Evolutionary conservation across 371 early-diverging fungal genomes (phyloP), one percentile per base, ranked within the genome.

Genomic region (Massospora cicadina): DNA sequence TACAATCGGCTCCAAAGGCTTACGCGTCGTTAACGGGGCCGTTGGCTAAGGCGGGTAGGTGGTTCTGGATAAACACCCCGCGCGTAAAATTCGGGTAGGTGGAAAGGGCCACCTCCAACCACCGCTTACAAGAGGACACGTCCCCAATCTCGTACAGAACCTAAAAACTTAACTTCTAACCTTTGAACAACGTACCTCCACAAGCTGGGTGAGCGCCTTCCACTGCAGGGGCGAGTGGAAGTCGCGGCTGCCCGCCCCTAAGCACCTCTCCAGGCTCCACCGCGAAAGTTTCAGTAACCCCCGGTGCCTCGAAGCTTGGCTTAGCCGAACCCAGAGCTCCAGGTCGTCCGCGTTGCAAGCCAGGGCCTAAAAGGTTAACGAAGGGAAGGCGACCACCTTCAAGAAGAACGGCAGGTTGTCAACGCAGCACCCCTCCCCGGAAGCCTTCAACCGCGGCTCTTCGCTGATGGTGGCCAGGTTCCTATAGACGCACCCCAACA

Each of bases 101-200:
- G 10, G 10, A 3, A 5, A 57, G 26, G 27, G 57, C 57, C 5
- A 57, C 27, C 27, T 57, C 57, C 2, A 57, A 2, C 57, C 57
- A 57, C 10, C 7, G 25, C n/a, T 57, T 57, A 21, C 57, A 57
- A 21, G 57, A 57, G 10, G n/a, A 27, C 10, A 57, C 10, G 21
- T 57, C 57, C 26, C 27, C 27, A 57, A 57, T 57, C 27, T 57
- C 57, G 26, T 57, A 57, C 27, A 57, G 27, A 57, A 57, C 57
- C 57, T 57, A 57, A 21, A 57, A 57, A 21, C n/a, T 17, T 17
- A 7, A 5, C n/a, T 3, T 5, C 10, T 5, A 5, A 10, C 27
- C 10, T 57, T 57, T 21, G 26, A 57, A 57, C 10, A 21, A 57
- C 57, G 26, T 17, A 57, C 43, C 17, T 43, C 43, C 17, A 43